A percentile compares a stretch with the other conserved stretches of the same genome.
phyloP scores from a whole-genome alignment of 2,329 filamentous ascomycete genomes.

The Xylaria sp. region DNA sequence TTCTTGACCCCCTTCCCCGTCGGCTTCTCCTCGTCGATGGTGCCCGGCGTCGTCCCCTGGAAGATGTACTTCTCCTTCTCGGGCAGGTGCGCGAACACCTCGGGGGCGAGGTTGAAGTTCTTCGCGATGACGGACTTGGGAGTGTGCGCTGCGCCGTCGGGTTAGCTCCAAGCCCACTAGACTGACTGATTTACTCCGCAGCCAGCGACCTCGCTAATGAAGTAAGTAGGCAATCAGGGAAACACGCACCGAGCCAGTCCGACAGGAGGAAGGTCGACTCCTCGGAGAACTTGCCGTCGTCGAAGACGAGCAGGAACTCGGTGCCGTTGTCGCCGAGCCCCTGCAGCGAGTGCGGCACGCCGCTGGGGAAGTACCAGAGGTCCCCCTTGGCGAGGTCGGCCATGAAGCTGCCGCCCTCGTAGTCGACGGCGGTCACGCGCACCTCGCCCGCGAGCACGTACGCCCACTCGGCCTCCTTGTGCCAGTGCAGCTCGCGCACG shows the following conservation, averaged over 20 bases:
- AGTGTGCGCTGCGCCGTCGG: conserved; percentile 61
- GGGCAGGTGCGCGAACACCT: conserved; percentile 71
- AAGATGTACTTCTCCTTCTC: conserved; percentile 76
- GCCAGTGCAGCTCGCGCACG: conserved; percentile 79
- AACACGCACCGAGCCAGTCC: conserved; percentile 66
- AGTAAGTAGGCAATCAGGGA: no score
- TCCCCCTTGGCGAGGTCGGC: conserved; percentile 78
- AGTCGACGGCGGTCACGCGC: conserved; percentile 72
- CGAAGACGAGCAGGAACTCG: conserved; percentile 62
- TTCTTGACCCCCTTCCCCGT: conserved; percentile 64
- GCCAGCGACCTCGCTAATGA: no score
- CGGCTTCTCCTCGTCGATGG: conserved; percentile 68
- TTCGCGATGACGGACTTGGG: conserved; percentile 72
- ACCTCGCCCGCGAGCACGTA: conserved; percentile 73
- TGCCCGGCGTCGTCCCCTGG: conserved; percentile 65
- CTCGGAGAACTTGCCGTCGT: conserved; percentile 52
- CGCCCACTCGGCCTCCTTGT: conserved; percentile 79
- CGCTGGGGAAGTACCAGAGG: conserved; percentile 80
- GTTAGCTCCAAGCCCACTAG: conserved; percentile 17
- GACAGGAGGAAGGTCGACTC: conserved; percentile 73
- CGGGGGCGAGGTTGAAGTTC: conserved; percentile 73
- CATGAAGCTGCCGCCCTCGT: conserved; percentile 75
- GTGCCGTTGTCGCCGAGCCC: conserved; percentile 68
- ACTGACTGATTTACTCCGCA: neutral
- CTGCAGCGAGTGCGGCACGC: conserved; percentile 77